phyloP scores from a whole-genome alignment of 2,329 filamentous ascomycete species.

The Drechmeria coniospora region DNA sequence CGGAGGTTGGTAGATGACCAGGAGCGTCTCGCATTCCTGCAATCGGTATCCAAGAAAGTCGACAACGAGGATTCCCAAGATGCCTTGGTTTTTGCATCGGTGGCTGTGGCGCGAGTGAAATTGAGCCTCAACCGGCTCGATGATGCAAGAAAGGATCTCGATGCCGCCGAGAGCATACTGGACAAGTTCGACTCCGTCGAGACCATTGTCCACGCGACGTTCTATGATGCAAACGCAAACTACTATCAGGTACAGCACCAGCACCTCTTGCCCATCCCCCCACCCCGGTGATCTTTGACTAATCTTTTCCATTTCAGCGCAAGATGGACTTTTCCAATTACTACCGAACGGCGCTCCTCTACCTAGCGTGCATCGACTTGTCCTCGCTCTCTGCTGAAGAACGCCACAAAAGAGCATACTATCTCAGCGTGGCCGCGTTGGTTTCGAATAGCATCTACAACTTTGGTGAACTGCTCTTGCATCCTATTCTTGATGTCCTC shows the following conservation, averaged over 20 bases:
- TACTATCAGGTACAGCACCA: constrained; percentile 78
- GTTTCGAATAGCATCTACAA: constrained; percentile 97
- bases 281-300: not conserved
- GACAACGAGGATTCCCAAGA: constrained; percentile 89
- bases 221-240: constrained; percentile 87
- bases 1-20: constrained; percentile 61
- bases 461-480: constrained; percentile 95
- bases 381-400: constrained; percentile 58
- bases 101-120: constrained; percentile 78
- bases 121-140: constrained; percentile 64
- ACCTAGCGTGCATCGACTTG: constrained; percentile 89
- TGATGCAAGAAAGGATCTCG: constrained; percentile 74
- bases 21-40: constrained; percentile 74
- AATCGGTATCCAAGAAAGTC: constrained; percentile 71
- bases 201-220: constrained; percentile 85
- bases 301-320: constrained; percentile 19
- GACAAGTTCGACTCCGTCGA: constrained; percentile 92
- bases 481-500: constrained; percentile 84
- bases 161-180: constrained; percentile 73
- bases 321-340: constrained; percentile 90
- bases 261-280: not conserved
- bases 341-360: constrained; percentile 94
- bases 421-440: constrained; percentile 80
- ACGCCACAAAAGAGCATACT: constrained; percentile 71
- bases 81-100: constrained; percentile 84